phyloP scores from a whole-genome alignment of 75 land plant species.

The Isoetes taiwanensis region DNA sequence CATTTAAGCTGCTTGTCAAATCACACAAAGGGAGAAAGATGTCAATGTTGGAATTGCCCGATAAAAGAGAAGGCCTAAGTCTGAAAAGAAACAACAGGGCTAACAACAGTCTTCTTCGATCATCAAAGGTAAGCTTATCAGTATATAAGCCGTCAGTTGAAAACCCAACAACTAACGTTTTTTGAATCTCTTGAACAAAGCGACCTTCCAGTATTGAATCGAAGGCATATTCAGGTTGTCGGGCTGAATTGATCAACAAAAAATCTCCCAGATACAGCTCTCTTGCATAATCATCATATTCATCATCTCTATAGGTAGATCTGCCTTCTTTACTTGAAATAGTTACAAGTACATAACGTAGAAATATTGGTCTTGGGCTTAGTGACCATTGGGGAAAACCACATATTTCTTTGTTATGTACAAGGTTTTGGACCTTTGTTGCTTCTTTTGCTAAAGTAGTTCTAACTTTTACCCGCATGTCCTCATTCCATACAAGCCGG shows the following conservation, averaged over 20 bases:
- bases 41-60: constrained; percentile 29
- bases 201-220: constrained; percentile 28
- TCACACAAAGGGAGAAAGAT: constrained; percentile 33
- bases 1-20: constrained; percentile 12
- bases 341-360: constrained; percentile 20
- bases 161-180: constrained; percentile 31
- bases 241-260: constrained; percentile 28
- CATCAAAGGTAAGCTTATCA: constrained; percentile 29
- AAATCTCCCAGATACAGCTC: constrained; percentile 40
- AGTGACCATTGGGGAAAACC: constrained; percentile 26
- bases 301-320: constrained; percentile 19
- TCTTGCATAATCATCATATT: constrained; percentile 25
- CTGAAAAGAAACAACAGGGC: constrained; percentile 27
- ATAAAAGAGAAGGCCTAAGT: constrained; percentile 22
- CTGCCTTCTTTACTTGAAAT: constrained; percentile 15
- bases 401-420: constrained; percentile 7
- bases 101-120: constrained; percentile 27
- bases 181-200: constrained; percentile 31
- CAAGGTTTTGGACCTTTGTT: constrained; percentile 10
- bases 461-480: constrained; percentile 17
- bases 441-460: constrained; percentile 16
- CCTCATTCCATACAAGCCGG: constrained; percentile 35
- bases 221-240: constrained; percentile 30
- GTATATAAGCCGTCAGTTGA: constrained; percentile 8
- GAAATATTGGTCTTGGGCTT: constrained; percentile 15